phyloP scores from a whole-genome alignment of 208 protist genomes.

The Acanthamoeba triangularis region DNA sequence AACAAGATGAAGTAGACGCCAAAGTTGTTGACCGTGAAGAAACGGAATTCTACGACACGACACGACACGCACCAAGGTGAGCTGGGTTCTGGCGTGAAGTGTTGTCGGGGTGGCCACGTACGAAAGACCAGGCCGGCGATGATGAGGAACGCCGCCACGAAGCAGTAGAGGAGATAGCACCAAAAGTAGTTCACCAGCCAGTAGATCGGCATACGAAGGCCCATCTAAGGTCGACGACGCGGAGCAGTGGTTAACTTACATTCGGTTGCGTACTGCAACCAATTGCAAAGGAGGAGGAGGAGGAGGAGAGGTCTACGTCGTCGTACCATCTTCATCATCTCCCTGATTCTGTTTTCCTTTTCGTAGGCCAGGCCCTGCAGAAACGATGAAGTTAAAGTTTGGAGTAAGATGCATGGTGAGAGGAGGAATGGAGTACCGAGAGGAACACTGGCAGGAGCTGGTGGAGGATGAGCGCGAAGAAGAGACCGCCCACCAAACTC shows the following conservation, averaged over 20 bases:
- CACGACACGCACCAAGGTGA: neutral
- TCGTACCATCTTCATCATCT: constrained; percentile 81
- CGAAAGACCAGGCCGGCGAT: neutral
- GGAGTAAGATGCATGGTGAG: neutral
- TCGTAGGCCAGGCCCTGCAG: constrained; percentile 76
- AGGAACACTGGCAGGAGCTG: constrained; percentile 65
- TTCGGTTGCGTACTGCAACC: neutral
- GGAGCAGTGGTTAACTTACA: constrained; percentile 28
- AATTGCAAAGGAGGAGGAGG: neutral
- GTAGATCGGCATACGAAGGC: constrained; percentile 78
- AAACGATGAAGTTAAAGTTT: neutral
- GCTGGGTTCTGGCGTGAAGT: neutral
- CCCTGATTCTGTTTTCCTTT: constrained; percentile 76
- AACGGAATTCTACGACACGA: constrained; percentile 52
- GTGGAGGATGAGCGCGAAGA: constrained; percentile 78
- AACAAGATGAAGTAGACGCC: constrained; percentile 66
- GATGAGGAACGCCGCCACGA: neutral
- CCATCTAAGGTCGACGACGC: neutral
- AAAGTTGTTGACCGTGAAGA: constrained; percentile 60
- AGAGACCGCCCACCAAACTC: constrained; percentile 7
- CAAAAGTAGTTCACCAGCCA: constrained; percentile 76
- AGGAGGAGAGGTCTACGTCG: neutral
- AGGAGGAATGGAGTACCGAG: constrained; percentile 1
- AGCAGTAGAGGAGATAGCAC: constrained; percentile 76
- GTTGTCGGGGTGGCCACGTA: neutral